Percentiles rank a stretch among this genome's conserved stretches.
phyloP scores from a whole-genome alignment of 768 basidiomycete species.

The Boletus vermiculosoides region DNA sequence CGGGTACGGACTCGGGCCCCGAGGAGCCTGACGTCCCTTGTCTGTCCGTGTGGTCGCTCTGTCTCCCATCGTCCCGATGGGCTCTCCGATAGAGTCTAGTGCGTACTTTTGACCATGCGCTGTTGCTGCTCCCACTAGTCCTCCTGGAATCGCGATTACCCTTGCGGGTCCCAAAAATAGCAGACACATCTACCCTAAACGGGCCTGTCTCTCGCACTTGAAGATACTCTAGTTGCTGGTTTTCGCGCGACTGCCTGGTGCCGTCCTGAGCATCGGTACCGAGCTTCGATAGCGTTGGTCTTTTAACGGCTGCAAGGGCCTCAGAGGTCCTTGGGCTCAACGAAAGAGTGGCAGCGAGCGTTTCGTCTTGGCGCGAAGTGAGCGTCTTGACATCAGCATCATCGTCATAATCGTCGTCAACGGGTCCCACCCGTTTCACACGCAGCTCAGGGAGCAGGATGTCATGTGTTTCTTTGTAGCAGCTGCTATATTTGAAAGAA shows the following conservation, averaged over 20 bases:
- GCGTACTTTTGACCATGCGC: conserved; percentile 34
- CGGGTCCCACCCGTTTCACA: conserved; percentile 8
- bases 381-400: conserved; percentile 34
- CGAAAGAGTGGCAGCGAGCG: conserved; percentile 43
- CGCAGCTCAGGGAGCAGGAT: conserved; percentile 25
- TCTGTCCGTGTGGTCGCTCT: conserved; percentile 14
- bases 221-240: conserved; percentile 27
- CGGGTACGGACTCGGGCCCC: conserved; percentile 32
- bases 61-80: conserved; percentile 30
- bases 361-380: conserved; percentile 30
- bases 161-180: conserved; percentile 24
- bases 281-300: conserved; percentile 1
- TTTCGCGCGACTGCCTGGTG: conserved; percentile 1
- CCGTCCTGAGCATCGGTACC: conserved; percentile 6
- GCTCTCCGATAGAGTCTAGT: conserved; percentile 31
- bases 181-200: conserved; percentile 43
- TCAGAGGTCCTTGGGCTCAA: conserved; percentile 47
- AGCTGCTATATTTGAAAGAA: conserved; percentile 10
- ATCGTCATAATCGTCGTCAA: conserved; percentile 21
- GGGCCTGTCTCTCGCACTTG: conserved; percentile 44
- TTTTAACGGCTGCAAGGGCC: conserved; percentile 12
- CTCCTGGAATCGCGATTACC: conserved; percentile 20
- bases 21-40: conserved; percentile 25
- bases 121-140: conserved; percentile 24
- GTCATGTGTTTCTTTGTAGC: conserved; percentile 9